Base-by-base conservation (phyloP, 768 basidiomycete species). In the Dioszegia hungarica region DNA sequence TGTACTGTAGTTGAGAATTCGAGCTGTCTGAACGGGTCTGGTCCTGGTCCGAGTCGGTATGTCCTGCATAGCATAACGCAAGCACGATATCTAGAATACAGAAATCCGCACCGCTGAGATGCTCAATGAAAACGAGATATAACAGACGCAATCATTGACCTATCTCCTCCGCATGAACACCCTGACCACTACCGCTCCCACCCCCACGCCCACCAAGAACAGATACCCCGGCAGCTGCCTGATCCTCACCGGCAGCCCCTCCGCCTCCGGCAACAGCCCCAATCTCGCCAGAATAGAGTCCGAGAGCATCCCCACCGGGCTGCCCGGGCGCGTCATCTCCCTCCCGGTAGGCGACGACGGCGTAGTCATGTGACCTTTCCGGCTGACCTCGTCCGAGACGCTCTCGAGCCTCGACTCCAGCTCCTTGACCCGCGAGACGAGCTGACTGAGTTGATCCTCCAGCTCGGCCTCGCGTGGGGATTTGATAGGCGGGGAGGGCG, bases 201-300 rank as follows among this genome's bases (percentile, higher is more conserved):
- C 67, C 12, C 70, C 70, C n/a, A 72, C 57, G 0, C 70, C 70
- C n/a, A 69, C 66, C 25, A 72, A 56, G 48, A 72, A 72, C 43
- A 69, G 50, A 56, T 69, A 69, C 19, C 40, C 67, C 3, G 70
- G 70, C 54, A 72, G 51, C 34, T 68, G 63, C 39, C 63, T 62
- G 17, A 72, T 48, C 31, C 59, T 41, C 37, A 46, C 59, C 5
- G 70, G 70, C 39, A 72, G 48, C 4, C 56, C 58, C 48, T 72
- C 70, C 27, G 57, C 57, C 5, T 47, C 39, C 25, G 47, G 44
- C 2, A 47, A 22, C 10, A 62, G 34, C 1, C 61, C 61, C 17
- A 62, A 53, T 19, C 31, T 17, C 12, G 52, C 59, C 14, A 54
- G 41, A 20, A 56, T 41, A 25, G 54, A 57, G n/a, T 61, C 59